Evolutionary conservation across 306 rosid species (phyloP), one percentile per base, ranked within the genome.

Genomic region (Acacia melanoxylon): DNA sequence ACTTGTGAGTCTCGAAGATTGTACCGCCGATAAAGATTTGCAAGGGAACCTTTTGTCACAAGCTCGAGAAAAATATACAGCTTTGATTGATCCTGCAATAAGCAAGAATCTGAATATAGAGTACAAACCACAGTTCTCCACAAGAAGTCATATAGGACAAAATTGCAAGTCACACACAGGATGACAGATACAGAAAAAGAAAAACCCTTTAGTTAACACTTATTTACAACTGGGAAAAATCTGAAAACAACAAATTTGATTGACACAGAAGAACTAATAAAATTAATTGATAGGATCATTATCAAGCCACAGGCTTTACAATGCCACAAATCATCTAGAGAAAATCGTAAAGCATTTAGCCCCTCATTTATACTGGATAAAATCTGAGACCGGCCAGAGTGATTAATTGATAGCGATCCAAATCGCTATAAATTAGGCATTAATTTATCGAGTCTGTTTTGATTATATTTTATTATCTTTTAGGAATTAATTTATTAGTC

Each of bases 11-110:
- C 99, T 79, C 84, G 79, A 67, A 95, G 98, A 78, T 80, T 80
- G 77, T 85, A 91, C 41, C 72, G 89, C 69, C 78, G 91, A 81
- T 90, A 93, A 76, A 95, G 91, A 46, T 67, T 90, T 85, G 84
- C 82, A 20, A 95, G 94, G 89, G 99, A 95, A 76, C 99, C 98
- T 83, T 89, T 88, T 17, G 98, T 88, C 84, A 95, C 96, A 68
- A 95, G 88, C 91, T 93, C 98, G 33, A 95, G 89, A 88, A 93
- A 95, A 77, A 95, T 93, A 85, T 92, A 90, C 59, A 95, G 89
- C 41, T 89, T 92, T 78, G 97, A 93, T 67, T 85, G 88, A 87
- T 91, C 96, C 98, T 95, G 93, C 79, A 87, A 81, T 74, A 59
- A 78, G 78, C 65, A 90, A 67, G 45, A 65, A 74, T 71, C 71